Conservation (phyloP, 257 asterid species). For the Solanum ossicruentum region DNA sequence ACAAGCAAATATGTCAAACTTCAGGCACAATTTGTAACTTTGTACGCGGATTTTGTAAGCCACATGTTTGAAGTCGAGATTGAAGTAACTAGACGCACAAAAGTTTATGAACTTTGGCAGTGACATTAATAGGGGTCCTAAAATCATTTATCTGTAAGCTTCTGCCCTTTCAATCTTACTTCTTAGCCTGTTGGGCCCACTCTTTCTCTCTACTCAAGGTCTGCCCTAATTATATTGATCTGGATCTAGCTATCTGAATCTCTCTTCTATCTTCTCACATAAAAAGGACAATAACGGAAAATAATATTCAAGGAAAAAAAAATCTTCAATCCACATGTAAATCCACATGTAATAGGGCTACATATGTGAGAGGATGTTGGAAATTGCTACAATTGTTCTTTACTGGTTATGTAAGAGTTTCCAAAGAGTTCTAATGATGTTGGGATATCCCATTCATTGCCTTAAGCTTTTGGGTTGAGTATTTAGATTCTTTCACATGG, state of each 20-base stretch:
- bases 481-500: not conserved
- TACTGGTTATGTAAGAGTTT: not conserved
- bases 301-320: not conserved
- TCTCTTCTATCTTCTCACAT: not conserved
- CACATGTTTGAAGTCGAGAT: not conserved
- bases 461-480: not conserved
- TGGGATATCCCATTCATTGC: not conserved
- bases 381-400: not conserved
- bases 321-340: not conserved
- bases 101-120: not conserved
- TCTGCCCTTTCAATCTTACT: not conserved
- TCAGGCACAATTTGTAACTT: not conserved
- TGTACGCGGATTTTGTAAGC: not conserved
- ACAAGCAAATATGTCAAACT: not conserved
- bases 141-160: not conserved
- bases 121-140: not conserved
- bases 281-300: not conserved
- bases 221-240: not conserved
- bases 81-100: not conserved
- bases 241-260: not conserved
- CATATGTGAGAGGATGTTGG: not conserved
- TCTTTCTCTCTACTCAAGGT: not conserved
- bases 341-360: not conserved
- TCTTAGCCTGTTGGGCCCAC: not conserved
- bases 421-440: not conserved